Evolutionary conservation across 2,329 filamentous ascomycete genomes (phyloP), one percentile per base, ranked within the genome.

Genomic region (Botryotinia calthae): DNA sequence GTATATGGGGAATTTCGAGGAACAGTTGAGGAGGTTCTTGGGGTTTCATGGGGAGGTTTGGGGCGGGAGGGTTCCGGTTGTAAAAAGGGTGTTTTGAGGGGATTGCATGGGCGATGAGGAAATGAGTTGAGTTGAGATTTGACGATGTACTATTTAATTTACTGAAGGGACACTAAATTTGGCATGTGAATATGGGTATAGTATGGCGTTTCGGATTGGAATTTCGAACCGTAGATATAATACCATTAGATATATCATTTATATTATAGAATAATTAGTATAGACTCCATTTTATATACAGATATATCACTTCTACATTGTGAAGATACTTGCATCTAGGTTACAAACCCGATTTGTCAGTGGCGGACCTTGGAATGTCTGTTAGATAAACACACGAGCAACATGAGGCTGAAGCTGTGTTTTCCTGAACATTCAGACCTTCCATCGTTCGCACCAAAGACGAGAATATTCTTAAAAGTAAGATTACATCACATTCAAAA

Each of bases 1-100:
- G 28, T 67, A 67, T 59, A 42, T 66, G 70, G 70, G 70, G 1
- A 67, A 67, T 37, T 72, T 72, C 37, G 70, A 72, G 48, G 70
- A 67, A 10, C 70, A 72, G 37, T 59, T 72, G 16, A 25, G 2
- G 31, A 48, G 9, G 10, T 72, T 72, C 31, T 58, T 72, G 62
- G 61, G 48, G 0, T 58, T 72, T 28, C 70, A 72, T 58, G 14
- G 7, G 28, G 28, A 67, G 14, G 40, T 72, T 42, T 72, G 70
- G 70, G 70, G 51, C 8, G 62, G 54, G 2, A 58, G 22, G 14
- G 25, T 37, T 20, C 70, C 70, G 16, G 9, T 31, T 58, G 37
- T 72, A 10, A 46, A 44, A 16, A 54, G 70, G 12, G 16, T 66
- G 7, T 18, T 7, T 18, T 56, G n/a, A 28, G 14, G 51, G 16